Conservation (phyloP, 2,329 filamentous ascomycete genomes). For the Penicillium sp. region DNA sequence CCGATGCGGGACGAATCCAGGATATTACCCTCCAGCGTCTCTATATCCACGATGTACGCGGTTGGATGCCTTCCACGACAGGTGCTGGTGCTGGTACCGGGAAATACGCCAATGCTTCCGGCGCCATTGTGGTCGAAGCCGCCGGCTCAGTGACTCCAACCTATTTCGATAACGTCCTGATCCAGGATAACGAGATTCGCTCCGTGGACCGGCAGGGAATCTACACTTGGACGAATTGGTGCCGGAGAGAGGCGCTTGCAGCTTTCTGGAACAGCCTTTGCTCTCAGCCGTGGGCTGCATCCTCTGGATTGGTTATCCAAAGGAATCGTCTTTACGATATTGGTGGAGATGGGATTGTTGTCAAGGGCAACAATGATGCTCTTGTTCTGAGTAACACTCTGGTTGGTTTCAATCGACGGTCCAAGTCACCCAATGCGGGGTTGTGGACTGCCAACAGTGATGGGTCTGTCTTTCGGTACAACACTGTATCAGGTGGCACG, state of each 20-base stretch:
- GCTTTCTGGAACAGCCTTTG: constrained; percentile 1
- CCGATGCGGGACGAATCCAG: neutral
- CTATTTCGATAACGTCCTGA: neutral
- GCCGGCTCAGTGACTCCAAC: neutral
- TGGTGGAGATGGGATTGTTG: constrained; percentile 5
- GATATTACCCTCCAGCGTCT: constrained; percentile 5
- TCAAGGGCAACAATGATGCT: neutral
- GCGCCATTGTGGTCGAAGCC: constrained; percentile 2
- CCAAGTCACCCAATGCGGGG: neutral
- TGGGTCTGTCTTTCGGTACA: neutral
- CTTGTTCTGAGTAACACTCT: neutral
- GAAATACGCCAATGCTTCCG: constrained; percentile 3
- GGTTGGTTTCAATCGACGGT: neutral
- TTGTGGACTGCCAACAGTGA: constrained; percentile 2
- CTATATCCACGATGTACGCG: constrained; percentile 3
- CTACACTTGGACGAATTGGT: constrained; percentile 6
- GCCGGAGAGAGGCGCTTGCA: neutral
- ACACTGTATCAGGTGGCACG: constrained; percentile 1
- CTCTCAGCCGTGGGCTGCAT: neutral
- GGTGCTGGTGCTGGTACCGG: neutral
- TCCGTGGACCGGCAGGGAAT: constrained; percentile 4
- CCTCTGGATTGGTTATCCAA: neutral
- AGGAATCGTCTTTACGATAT: constrained; percentile 5
- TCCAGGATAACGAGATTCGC: constrained; percentile 3
- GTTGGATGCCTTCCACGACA: constrained; percentile 4